phyloP scores from a whole-genome alignment of 73 alveolate species.

The Tetrahymena malaccensis region DNA sequence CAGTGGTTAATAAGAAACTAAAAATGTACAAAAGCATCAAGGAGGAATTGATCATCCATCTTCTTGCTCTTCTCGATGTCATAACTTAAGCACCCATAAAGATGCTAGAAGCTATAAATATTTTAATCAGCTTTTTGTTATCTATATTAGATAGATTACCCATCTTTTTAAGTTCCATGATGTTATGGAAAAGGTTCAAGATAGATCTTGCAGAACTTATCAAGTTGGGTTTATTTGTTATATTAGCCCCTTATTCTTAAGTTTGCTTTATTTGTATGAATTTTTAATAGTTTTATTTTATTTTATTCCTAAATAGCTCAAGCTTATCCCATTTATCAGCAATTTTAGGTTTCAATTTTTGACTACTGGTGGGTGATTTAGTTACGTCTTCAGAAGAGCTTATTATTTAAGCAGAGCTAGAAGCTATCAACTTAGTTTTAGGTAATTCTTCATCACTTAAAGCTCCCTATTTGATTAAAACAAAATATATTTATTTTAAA shows the following conservation, averaged over 20 bases:
- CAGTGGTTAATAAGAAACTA: not conserved
- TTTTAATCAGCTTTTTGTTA: not conserved
- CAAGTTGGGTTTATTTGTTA: not conserved
- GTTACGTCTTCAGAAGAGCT: not conserved
- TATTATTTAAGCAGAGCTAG: not conserved
- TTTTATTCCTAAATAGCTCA: not conserved
- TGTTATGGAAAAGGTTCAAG: not conserved
- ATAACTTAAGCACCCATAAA: not conserved
- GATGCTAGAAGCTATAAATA: not conserved
- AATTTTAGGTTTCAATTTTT: not conserved
- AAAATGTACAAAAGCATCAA: not conserved
- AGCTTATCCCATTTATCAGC: not conserved
- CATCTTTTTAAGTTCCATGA: not conserved
- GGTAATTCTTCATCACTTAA: not conserved
- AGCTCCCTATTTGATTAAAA: not conserved
- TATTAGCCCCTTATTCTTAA: not conserved
- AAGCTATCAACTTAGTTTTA: not conserved
- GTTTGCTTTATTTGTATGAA: not conserved
- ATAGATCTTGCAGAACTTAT: not conserved
- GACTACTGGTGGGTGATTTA: not conserved
- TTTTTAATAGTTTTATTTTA: not conserved
- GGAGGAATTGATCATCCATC: not conserved
- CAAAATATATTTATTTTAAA: no score
- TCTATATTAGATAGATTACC: not conserved
- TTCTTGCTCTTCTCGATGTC: not conserved